Percentiles rank a stretch among this genome's conserved stretches.
phyloP scores from a whole-genome alignment of 1,284 basidiomycete species.

The Sporisorium iseilematis-ciliati region DNA sequence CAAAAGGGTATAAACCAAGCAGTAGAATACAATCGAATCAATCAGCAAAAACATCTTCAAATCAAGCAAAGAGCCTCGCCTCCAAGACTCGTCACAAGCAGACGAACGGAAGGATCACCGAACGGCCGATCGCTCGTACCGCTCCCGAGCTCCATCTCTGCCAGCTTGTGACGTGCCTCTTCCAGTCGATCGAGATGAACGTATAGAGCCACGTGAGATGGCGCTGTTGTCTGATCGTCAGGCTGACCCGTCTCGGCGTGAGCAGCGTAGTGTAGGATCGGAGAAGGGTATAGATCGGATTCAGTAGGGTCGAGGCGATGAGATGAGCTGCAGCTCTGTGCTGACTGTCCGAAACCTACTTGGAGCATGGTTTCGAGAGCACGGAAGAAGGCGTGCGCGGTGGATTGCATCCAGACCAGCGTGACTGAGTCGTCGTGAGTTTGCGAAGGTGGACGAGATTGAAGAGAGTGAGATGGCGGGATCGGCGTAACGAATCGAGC shows the following conservation, averaged over 20 bases:
- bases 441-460: neutral
- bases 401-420: constrained; percentile 38
- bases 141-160: constrained; percentile 13
- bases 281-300: constrained; percentile 17
- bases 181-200: constrained; percentile 28
- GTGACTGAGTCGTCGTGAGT: neutral
- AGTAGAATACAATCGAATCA: neutral
- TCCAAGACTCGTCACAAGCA: constrained; percentile 28
- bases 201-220: constrained; percentile 34
- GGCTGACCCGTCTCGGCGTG: neutral
- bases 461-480: neutral
- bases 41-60: neutral
- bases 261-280: constrained; percentile 34
- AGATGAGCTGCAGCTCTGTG: constrained; percentile 1
- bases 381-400: constrained; percentile 23
- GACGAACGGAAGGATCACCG: constrained; percentile 15
- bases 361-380: constrained; percentile 26
- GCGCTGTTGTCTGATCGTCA: neutral
- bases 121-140: constrained; percentile 19
- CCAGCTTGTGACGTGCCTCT: constrained; percentile 23
- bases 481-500: constrained; percentile 28
- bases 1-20: constrained; percentile 1
- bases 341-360: constrained; percentile 1
- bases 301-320: neutral
- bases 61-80: constrained; percentile 36